Conservation (phyloP, 306 rosid species). For the Lablab purpureus region DNA sequence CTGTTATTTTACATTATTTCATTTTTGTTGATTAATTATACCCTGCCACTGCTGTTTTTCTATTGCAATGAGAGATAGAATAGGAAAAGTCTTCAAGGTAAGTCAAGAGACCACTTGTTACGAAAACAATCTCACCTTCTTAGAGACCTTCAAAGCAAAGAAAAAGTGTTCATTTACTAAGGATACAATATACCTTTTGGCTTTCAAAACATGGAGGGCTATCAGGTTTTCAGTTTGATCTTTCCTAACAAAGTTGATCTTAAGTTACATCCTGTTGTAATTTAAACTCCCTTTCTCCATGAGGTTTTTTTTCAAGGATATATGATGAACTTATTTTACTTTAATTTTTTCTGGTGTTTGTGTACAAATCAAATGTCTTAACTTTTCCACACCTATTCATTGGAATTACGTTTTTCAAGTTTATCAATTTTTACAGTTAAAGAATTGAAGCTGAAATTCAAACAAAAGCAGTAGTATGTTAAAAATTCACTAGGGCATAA, state of each 20-base stretch:
- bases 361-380: background rate
- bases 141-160: background rate
- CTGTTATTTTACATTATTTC: background rate
- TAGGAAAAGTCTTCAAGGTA: background rate
- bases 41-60: conserved; percentile 30
- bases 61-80: background rate
- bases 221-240: background rate
- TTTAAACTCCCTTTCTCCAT: background rate
- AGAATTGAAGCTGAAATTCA: too few species aligned
- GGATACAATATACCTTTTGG: background rate
- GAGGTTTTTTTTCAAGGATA: conserved; percentile 21
- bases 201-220: background rate
- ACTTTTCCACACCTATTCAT: background rate
- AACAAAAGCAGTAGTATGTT: too few species aligned
- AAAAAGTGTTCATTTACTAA: background rate
- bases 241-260: background rate
- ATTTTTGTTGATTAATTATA: background rate
- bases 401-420: too few species aligned
- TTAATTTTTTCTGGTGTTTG: background rate
- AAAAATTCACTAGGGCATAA: too few species aligned
- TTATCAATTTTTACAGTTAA: too few species aligned
- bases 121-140: background rate
- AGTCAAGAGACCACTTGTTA: background rate
- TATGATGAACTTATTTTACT: background rate
- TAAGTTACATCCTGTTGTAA: background rate